phyloP scores from a whole-genome alignment of 306 rosid genomes.

The Trifolium dubium region DNA sequence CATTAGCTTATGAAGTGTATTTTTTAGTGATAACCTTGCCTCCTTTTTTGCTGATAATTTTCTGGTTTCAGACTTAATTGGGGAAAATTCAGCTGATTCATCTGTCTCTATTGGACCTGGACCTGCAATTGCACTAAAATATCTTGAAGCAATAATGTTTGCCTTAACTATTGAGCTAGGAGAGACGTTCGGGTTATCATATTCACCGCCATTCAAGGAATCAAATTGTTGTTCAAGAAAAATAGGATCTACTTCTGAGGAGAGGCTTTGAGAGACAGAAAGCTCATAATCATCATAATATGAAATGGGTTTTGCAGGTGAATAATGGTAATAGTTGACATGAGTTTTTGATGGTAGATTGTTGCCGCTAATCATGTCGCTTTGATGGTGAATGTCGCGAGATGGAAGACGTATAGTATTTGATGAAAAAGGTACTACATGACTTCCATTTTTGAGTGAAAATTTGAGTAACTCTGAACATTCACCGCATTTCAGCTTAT shows the following conservation, averaged over 20 bases:
- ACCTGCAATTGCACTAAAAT: constrained; percentile 40
- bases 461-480: constrained; percentile 83
- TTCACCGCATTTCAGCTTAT: constrained; percentile 74
- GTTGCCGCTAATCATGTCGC: constrained; percentile 41
- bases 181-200: constrained; percentile 38
- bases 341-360: constrained; percentile 46
- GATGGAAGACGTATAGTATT: constrained; percentile 53
- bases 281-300: constrained; percentile 63
- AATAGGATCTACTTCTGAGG: constrained; percentile 61
- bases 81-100: constrained; percentile 46
- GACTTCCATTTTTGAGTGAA: constrained; percentile 62
- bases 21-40: constrained; percentile 40
- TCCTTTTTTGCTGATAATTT: constrained; percentile 50
- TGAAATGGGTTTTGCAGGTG: constrained; percentile 56
- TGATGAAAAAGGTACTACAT: constrained; percentile 53
- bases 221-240: constrained; percentile 43
- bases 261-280: constrained; percentile 58
- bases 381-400: constrained; percentile 46
- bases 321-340: constrained; percentile 41
- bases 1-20: constrained; percentile 79
- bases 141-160: constrained; percentile 45
- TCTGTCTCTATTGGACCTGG: constrained; percentile 30
- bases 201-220: constrained; percentile 41
- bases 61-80: constrained; percentile 37
- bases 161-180: constrained; percentile 43